These are phyloP conservation scores for Termitomyces sp. DNA, from an alignment of 768 basidiomycete species.

Conservation along the genomic window DNA sequence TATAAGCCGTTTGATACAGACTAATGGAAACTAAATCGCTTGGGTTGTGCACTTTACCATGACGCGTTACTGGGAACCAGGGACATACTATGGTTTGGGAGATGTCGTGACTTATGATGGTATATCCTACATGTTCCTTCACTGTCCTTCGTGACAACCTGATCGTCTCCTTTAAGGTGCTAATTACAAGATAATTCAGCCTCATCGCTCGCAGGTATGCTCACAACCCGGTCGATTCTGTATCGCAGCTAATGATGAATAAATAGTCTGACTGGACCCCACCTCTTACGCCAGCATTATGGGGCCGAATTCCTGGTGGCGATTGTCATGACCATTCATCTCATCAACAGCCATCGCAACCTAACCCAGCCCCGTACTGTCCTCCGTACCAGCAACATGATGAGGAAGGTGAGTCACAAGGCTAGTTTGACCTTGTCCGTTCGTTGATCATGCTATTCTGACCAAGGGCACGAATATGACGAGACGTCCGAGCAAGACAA, in stretches of 20 bases:
- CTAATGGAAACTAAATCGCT: not conserved
- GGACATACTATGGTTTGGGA: conserved; percentile 1
- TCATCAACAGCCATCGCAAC: conserved; percentile 20
- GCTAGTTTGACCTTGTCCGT: not conserved
- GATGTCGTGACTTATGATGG: conserved; percentile 55
- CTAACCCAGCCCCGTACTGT: conserved; percentile 20
- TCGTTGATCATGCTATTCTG: conserved; percentile 4
- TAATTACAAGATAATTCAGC: conserved; percentile 65
- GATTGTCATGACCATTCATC: conserved; percentile 20
- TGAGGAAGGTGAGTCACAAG: conserved; percentile 8
- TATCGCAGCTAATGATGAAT: not conserved
- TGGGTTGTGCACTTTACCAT: not conserved
- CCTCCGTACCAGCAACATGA: conserved; percentile 19
- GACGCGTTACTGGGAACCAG: conserved; percentile 9
- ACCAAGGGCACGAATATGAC: conserved; percentile 2
- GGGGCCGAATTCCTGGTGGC: conserved; percentile 43
- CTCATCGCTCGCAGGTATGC: conserved; percentile 61
- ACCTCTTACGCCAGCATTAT: conserved; percentile 53
- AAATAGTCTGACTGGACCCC: conserved; percentile 66
- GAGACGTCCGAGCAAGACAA: conserved; percentile 10
- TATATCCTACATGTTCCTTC: conserved; percentile 14
- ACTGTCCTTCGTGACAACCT: not conserved
- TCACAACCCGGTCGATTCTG: not conserved
- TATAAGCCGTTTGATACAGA: not conserved
- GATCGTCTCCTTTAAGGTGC: conserved; percentile 28